Evolutionary conservation across 441 rosid species (phyloP), one percentile per base, ranked within the genome.

Genomic region (Viola pubescens): DNA sequence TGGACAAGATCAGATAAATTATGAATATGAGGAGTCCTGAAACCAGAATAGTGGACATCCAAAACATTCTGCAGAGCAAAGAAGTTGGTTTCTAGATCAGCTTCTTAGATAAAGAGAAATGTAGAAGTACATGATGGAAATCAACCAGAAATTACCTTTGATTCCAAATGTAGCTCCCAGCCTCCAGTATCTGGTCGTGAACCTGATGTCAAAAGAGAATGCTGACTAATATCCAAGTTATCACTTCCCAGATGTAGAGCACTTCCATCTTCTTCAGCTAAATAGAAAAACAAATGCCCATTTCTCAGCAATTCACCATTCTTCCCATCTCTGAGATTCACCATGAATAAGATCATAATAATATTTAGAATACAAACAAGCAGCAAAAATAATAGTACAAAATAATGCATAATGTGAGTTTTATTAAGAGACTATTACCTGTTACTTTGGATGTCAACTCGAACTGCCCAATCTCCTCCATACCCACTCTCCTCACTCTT

Each of bases 401-500:
- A 19, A 1, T 26, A 26, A 26, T 26, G 34, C 34, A 26, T 26
- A 1, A 26, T 26, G 34, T 26, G 34, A 26, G 2, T 26, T 26
- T 26, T 26, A 26, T 26, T 26, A 26, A 63, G 9, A 61, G 62
- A 9, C 45, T 62, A 57, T 78, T 73, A 94, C 99, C 79, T 79
- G 50, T 79, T 74, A 58, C 65, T 62, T 65, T 80, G 82, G 38
- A 74, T 81, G 69, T 77, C 76, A 59, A 90, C 73, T 60, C 82
- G 86, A 69, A 88, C 87, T 0, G 96, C 84, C 96, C 99, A 94
- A 62, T 94, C 99, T 73, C 97, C 97, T 74, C 97, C 97, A 80
- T 85, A 90, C 73, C 97, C 97, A 73, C 87, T 75, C 41, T 77
- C 86, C 48, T 64, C 75, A 42, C 59, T 80, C 67, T 78, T 90